Base-by-base conservation (phyloP, 495 filamentous ascomycete genomes). In the Penicillium arizonense region DNA sequence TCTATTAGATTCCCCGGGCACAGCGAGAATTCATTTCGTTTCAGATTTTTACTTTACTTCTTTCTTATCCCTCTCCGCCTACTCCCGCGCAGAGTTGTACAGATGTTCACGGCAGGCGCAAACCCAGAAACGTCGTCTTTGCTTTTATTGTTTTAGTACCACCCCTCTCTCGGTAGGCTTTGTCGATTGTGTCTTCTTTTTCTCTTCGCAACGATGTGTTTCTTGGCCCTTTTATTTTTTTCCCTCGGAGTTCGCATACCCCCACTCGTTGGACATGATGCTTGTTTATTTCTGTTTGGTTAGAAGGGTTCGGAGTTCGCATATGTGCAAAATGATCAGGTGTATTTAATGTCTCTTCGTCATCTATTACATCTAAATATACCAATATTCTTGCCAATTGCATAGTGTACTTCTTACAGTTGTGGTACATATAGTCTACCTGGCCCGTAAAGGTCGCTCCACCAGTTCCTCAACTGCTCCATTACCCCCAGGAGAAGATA, bases 1-100 rank as follows among this genome's bases (percentile, higher is more conserved):
- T 55, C 42, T 59, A 58, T 52, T 68, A 64, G 61, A 64, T 68
- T 70, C 61, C 61, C 63, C 56, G 53, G 52, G 36, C 55, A 52
- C 59, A 67, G 58, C 63, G 58, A 52, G 52, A 54, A 54, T 53
- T 52, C 20, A 45, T 50, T 41, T 44, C 28, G 33, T 44, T 28
- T 53, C 55, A 33, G 50, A 47, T 32, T 56, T 33, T 26, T 37
- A 53, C 42, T 14, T 52, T 43, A 9, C 26, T 50, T 41, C 20
- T 37, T 58, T 32, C 5, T 14, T 52, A 18, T 21, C 3, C 26
- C 24, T 10, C 8, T 10, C 32, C 4, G 8, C 11, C 9, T 13
- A 16, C 7, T 32, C 12, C 34, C 28, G 32, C 18, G 20, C 46
- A 30, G 14, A 43, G 13, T 28, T 50, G 39, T 50, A 50, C 47